These are phyloP conservation scores for Phaffomyces antillensis DNA, from an alignment of 805 yeast species.

Conservation along the genomic window DNA sequence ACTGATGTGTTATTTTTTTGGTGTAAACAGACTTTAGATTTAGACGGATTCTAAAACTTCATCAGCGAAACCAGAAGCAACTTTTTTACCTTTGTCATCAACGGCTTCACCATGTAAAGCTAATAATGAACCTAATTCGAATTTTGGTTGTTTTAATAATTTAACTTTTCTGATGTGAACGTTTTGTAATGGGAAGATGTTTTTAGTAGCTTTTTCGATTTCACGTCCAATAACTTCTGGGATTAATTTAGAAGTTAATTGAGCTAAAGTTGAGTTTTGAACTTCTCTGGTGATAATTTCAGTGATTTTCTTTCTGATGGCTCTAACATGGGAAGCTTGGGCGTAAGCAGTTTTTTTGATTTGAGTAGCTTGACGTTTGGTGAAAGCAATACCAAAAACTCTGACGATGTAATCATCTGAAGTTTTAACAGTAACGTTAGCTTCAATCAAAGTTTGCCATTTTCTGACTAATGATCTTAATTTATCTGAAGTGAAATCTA, in stretches of 20 bases:
- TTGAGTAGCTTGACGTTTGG: constrained; percentile 96
- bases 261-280: constrained; percentile 89
- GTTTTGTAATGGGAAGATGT: constrained; percentile 96
- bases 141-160: constrained; percentile 97
- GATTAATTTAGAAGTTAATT: constrained; percentile 92
- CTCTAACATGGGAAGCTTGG: constrained; percentile 95
- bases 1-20: constrained; percentile 10
- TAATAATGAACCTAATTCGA: constrained; percentile 93
- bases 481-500: constrained; percentile 97
- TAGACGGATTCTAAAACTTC: constrained; percentile 96
- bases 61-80: constrained; percentile 93
- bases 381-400: constrained; percentile 96
- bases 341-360: constrained; percentile 97
- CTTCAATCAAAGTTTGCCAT: constrained; percentile 98
- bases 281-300: constrained; percentile 97
- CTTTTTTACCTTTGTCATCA: constrained; percentile 97
- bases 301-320: constrained; percentile 92
- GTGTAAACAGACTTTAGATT: constrained; percentile 21
- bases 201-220: constrained; percentile 92
- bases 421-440: constrained; percentile 97
- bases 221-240: constrained; percentile 99
- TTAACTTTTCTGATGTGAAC: constrained; percentile 98
- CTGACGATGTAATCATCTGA: constrained; percentile 96
- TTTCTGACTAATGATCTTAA: constrained; percentile 96
- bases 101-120: constrained; percentile 96